Evolutionary conservation across 345 rosid species (phyloP).

Genomic region (Salix suchowensis): DNA sequence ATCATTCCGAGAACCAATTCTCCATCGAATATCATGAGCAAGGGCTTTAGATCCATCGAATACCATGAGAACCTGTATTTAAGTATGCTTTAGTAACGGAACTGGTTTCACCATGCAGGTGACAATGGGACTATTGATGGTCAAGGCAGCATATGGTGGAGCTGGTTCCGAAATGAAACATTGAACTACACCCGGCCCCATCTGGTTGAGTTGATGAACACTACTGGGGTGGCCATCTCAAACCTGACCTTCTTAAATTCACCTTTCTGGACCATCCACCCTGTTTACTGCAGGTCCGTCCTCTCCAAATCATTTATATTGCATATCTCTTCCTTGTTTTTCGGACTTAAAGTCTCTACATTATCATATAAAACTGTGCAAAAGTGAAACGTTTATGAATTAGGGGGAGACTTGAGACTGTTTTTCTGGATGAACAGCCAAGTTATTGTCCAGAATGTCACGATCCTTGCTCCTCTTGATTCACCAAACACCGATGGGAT

Average conservation of each 20-base stretch:
- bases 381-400: slow-evolving; percentile 36
- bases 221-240: slow-evolving; percentile 71
- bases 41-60: no score
- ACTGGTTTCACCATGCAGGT: slow-evolving; percentile 42
- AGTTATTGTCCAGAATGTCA: slow-evolving; percentile 72
- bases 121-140: slow-evolving; percentile 94
- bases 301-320: slow-evolving; percentile 12
- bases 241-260: slow-evolving; percentile 85
- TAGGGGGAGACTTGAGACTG: slow-evolving; percentile 36
- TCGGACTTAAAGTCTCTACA: slow-evolving; percentile 14
- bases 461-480: slow-evolving; percentile 87
- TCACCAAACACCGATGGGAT: slow-evolving; percentile 97
- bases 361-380: slow-evolving; percentile 22
- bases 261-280: slow-evolving; percentile 97
- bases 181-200: slow-evolving; percentile 90
- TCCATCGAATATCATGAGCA: no score
- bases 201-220: slow-evolving; percentile 90
- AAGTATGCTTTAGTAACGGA: slow-evolving; percentile 9
- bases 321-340: slow-evolving; percentile 10
- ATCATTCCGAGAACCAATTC: no score
- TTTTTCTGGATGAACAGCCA: slow-evolving; percentile 65
- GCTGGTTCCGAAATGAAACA: slow-evolving; percentile 59
- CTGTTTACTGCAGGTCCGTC: slow-evolving; percentile 93
- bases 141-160: slow-evolving; percentile 94
- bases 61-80: neutral